Evolutionary conservation across 2,329 filamentous ascomycete species (phyloP).

Genomic region (Drechslerella stenobrocha): DNA sequence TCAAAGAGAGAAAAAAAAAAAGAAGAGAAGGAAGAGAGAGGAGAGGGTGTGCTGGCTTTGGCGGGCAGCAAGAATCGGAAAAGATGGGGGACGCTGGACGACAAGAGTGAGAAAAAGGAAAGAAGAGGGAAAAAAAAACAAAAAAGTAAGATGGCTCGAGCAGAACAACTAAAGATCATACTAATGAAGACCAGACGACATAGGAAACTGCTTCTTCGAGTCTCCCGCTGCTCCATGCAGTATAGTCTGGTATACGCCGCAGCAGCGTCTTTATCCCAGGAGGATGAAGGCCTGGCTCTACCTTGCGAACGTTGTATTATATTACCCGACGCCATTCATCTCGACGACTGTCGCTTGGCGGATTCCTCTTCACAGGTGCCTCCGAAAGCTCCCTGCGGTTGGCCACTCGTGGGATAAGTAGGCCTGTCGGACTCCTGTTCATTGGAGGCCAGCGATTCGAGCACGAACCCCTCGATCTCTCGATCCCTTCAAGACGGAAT

Average conservation of each 20-base stretch:
- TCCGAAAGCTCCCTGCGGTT: not conserved
- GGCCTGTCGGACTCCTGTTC: too few relatives aligned
- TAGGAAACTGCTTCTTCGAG: not conserved
- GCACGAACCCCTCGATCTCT: not conserved
- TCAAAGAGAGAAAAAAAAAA: not conserved
- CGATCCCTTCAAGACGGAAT: slow-evolving; percentile 10
- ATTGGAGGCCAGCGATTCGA: too few relatives aligned
- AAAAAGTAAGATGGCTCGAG: slow-evolving; percentile 9
- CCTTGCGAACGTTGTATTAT: slow-evolving; percentile 3
- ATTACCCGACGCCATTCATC: slow-evolving; percentile 7
- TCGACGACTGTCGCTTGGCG: not conserved
- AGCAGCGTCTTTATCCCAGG: not conserved
- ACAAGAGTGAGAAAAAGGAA: slow-evolving; percentile 11
- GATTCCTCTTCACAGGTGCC: not conserved
- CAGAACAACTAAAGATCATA: not conserved
- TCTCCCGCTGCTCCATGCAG: slow-evolving; percentile 1
- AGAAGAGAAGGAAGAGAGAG: not conserved
- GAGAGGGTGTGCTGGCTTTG: slow-evolving; percentile 45
- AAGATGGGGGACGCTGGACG: not conserved
- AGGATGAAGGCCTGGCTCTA: not conserved
- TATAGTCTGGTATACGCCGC: not conserved
- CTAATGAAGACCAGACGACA: not conserved
- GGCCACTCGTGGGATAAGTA: too few relatives aligned
- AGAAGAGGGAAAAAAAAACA: slow-evolving; percentile 18
- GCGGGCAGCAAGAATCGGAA: slow-evolving; percentile 4